Base-by-base conservation (phyloP, 1,284 basidiomycete genomes). In the Leccinum griseonigrum region DNA sequence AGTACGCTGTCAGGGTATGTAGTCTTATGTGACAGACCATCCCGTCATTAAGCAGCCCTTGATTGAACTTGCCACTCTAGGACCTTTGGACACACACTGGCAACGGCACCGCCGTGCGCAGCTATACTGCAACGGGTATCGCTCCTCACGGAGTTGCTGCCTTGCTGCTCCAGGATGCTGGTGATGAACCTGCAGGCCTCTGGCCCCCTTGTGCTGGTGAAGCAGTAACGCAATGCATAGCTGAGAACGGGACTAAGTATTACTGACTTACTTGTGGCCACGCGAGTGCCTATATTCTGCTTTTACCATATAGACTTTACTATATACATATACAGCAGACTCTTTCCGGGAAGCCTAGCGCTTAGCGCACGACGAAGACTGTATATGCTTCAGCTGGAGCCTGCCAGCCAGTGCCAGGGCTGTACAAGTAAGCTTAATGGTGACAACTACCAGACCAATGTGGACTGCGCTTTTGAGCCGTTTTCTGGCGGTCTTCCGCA, bases 21-120 rank as follows among this genome's bases (percentile, higher is more conserved):
- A 38, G 18, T 34, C 11, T 28, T 4, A 7, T 31, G 28, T 56
- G 28, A 3, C 40, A 8, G n/a, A 14, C 54, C 18, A 3, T 18
- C 1, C 51, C 11, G 18, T 10, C 26, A 13, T 34, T 32, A 22
- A 22, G 29, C 8, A 0, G 5, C 18, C 57, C 13, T 0, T 36
- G 4, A 22, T 14, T 58, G 28, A 59, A 13, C n/a, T 11, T 29
- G 1, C 4, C 13, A 9, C 40, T 62, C 36, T 64, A 88, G 87
- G 87, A 89, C 64, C 77, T 88, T 9, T 89, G 87, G 87, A 73
- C 83, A 9, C 87, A 89, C 69, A 87, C 85, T 1, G 74, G 82
- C 68, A 89, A 89, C 66, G 86, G 86, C 8, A 89, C 84, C 0
- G 85, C 84, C 2, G 77, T 88, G 26, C 81, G 88, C 16, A 85